These are phyloP conservation scores for Fusarium begoniae DNA, from an alignment of 2,329 filamentous ascomycete genomes.

Conservation along the genomic window DNA sequence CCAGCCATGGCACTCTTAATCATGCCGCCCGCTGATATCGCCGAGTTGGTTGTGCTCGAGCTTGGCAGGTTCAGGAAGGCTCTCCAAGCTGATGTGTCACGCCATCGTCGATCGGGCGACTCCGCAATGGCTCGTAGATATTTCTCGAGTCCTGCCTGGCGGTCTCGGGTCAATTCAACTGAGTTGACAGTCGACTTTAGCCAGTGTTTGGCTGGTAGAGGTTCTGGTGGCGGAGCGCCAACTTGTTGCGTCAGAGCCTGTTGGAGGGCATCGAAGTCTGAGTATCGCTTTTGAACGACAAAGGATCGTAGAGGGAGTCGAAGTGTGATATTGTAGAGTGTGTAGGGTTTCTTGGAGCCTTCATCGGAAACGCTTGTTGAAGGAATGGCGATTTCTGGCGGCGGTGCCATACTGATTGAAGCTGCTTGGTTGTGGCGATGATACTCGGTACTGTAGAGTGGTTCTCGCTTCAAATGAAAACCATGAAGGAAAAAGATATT, in stretches of 20 bases:
- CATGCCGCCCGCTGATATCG: constrained; percentile 57
- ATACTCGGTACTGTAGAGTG: neutral
- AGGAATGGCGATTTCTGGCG: constrained; percentile 73
- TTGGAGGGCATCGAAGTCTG: constrained; percentile 78
- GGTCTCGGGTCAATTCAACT: constrained; percentile 73
- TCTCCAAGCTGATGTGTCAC: constrained; percentile 76
- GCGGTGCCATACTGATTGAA: constrained; percentile 64
- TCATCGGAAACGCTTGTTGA: constrained; percentile 68
- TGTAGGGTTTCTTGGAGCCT: constrained; percentile 70
- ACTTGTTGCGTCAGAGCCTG: constrained; percentile 66
- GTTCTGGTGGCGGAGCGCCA: constrained; percentile 69
- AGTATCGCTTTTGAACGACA: constrained; percentile 83
- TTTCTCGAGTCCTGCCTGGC: constrained; percentile 73
- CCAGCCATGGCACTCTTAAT: constrained; percentile 51
- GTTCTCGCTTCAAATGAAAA: neutral
- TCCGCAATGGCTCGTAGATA: constrained; percentile 79
- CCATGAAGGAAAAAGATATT: neutral
- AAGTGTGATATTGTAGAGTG: constrained; percentile 80
- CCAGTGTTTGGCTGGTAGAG: constrained; percentile 80
- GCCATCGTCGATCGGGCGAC: constrained; percentile 78
- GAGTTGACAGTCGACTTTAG: constrained; percentile 77
- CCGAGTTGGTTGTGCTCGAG: constrained; percentile 58
- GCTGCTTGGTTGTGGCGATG: constrained; percentile 4
- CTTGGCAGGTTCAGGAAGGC: constrained; percentile 76
- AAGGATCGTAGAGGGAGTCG: constrained; percentile 80